These are phyloP conservation scores for Grigorovia transvaalensis DNA, from an alignment of 805 yeast genomes.

Conservation along the genomic window DNA sequence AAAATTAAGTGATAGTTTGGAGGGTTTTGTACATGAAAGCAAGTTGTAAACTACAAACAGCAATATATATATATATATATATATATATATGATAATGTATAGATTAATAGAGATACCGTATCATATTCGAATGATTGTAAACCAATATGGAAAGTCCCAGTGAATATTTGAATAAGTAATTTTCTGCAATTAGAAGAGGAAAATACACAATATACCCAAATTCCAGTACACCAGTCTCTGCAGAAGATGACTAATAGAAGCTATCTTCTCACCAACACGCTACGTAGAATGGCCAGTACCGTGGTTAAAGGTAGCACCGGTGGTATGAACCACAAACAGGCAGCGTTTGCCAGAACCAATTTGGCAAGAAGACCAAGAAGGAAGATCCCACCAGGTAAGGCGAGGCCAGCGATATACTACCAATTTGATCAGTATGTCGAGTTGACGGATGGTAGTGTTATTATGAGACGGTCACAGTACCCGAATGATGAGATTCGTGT, in stretches of 20 bases:
- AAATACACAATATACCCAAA: neutral
- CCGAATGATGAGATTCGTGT: slow-evolving; percentile 81
- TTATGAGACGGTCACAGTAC: slow-evolving; percentile 69
- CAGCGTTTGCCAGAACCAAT: slow-evolving; percentile 5
- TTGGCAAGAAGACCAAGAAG: slow-evolving; percentile 49
- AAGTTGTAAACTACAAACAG: slow-evolving; percentile 14
- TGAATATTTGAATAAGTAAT: too few species aligned
- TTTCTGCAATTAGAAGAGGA: neutral
- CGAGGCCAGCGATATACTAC: slow-evolving; percentile 88
- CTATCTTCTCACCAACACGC: neutral
- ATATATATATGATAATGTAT: neutral
- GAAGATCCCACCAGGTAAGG: slow-evolving; percentile 67
- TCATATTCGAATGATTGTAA: too few species aligned
- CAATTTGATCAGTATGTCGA: slow-evolving; percentile 86
- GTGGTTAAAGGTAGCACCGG: slow-evolving; percentile 18
- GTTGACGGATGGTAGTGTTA: slow-evolving; percentile 87
- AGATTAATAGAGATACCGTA: too few species aligned
- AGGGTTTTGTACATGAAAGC: slow-evolving; percentile 21
- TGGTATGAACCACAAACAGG: slow-evolving; percentile 6
- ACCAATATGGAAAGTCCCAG: too few species aligned
- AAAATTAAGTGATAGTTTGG: slow-evolving; percentile 11
- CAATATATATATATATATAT: neutral
- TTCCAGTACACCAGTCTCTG: too few species aligned
- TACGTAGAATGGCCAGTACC: slow-evolving; percentile 13
- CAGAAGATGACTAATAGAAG: neutral